phyloP scores from a whole-genome alignment of 2,329 filamentous ascomycete genomes.

The Xylaria sp. region DNA sequence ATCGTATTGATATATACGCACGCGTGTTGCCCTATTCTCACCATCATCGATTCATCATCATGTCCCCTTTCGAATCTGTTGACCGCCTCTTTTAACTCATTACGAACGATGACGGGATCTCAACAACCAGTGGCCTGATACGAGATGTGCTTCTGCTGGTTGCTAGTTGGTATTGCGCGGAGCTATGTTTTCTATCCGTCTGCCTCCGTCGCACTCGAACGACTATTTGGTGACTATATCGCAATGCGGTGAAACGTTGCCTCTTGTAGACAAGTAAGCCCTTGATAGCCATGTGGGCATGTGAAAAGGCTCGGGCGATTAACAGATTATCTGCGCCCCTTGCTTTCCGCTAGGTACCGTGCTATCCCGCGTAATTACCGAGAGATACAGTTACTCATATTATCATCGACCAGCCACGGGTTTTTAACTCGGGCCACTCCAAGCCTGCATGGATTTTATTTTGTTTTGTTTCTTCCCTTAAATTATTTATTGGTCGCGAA shows the following conservation, averaged over 20 bases:
- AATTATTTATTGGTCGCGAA: conserved; percentile 36
- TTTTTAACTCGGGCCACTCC: not conserved
- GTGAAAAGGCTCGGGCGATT: conserved; percentile 5
- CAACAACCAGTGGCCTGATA: not conserved
- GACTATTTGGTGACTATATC: not conserved
- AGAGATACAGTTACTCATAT: conserved; percentile 11
- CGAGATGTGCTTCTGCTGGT: conserved; percentile 4
- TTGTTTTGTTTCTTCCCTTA: not conserved
- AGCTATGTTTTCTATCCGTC: not conserved
- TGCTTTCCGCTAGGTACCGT: not conserved
- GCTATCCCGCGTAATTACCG: conserved; percentile 14
- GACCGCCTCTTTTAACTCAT: conserved; percentile 22
- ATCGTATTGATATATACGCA: conserved; percentile 4
- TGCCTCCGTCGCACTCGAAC: not conserved
- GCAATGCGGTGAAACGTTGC: conserved; percentile 31
- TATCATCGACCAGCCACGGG: not conserved
- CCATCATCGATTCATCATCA: not conserved
- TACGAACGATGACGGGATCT: conserved; percentile 10
- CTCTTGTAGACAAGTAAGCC: conserved; percentile 13
- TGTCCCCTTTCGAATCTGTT: conserved; percentile 5
- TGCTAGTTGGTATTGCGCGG: conserved; percentile 14
- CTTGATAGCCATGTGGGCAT: conserved; percentile 11
- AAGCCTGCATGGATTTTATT: conserved; percentile 27
- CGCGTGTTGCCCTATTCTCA: conserved; percentile 10
- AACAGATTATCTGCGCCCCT: not conserved